These are phyloP conservation scores for Cucumis cinereus DNA, from an alignment of 306 rosid genomes.

Conservation along the genomic window DNA sequence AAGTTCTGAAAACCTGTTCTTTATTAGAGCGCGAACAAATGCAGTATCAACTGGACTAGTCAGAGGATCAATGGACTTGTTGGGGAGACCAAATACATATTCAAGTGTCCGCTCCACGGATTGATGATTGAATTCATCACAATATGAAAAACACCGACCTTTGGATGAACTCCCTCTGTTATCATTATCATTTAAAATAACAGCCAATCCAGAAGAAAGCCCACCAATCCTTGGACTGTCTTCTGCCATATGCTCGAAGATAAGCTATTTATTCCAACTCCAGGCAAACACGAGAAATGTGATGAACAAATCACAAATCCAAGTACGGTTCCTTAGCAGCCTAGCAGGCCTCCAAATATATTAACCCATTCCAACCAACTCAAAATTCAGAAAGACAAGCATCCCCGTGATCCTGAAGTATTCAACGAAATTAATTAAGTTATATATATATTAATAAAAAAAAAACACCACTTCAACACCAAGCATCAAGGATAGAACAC, in stretches of 20 bases:
- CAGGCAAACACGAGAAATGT: constrained; percentile 19
- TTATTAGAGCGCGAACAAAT: constrained; percentile 36
- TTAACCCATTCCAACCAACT: constrained; percentile 10
- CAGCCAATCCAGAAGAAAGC: constrained; percentile 89
- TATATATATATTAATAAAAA: no score
- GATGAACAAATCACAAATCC: constrained; percentile 18
- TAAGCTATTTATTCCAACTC: constrained; percentile 20
- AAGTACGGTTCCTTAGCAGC: constrained; percentile 14
- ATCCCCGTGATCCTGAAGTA: constrained; percentile 23
- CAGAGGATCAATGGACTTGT: constrained; percentile 46
- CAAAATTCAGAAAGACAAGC: constrained; percentile 16
- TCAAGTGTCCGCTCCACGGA: constrained; percentile 87
- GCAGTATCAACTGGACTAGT: constrained; percentile 36
- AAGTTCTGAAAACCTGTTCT: constrained; percentile 37
- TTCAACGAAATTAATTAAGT: neutral
- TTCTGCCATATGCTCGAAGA: constrained; percentile 47
- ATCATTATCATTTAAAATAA: constrained; percentile 55
- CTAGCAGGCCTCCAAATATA: constrained; percentile 5
- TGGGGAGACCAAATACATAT: constrained; percentile 74
- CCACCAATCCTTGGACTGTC: constrained; percentile 65
- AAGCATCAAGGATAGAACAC: neutral
- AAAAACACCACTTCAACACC: neutral
- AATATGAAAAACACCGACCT: constrained; percentile 54
- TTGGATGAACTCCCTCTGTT: constrained; percentile 38
- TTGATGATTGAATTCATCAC: constrained; percentile 65